Evolutionary conservation across 116 monocot species (phyloP).

Genomic region (Phalaenopsis hybrid): DNA sequence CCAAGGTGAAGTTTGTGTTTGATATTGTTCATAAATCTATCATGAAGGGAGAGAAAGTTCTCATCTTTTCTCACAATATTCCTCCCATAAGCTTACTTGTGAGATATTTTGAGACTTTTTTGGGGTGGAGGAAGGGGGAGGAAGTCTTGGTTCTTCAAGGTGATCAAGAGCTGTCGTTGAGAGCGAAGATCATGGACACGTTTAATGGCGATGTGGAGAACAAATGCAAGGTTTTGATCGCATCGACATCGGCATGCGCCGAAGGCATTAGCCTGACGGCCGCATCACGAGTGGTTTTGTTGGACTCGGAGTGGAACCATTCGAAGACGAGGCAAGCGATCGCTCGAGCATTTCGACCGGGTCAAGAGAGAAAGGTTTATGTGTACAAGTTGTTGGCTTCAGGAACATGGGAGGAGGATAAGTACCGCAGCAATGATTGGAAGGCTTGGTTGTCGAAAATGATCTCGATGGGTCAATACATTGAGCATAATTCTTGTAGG

Average conservation of each 20-base stretch:
- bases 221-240: slow-evolving; percentile 49
- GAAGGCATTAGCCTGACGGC: slow-evolving; percentile 74
- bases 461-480: slow-evolving; percentile 37
- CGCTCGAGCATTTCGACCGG: slow-evolving; percentile 62
- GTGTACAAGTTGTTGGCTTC: slow-evolving; percentile 64
- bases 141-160: slow-evolving; percentile 63
- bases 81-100: slow-evolving; percentile 46
- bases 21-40: slow-evolving; percentile 55
- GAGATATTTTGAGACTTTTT: slow-evolving; percentile 32
- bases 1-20: slow-evolving; percentile 60
- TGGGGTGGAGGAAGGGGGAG: slow-evolving; percentile 42
- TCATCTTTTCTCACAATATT: slow-evolving; percentile 66
- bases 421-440: slow-evolving; percentile 47
- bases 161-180: slow-evolving; percentile 45
- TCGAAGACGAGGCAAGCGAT: slow-evolving; percentile 72
- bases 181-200: slow-evolving; percentile 46
- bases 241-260: slow-evolving; percentile 69
- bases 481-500: slow-evolving; percentile 23
- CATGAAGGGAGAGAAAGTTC: slow-evolving; percentile 55
- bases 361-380: slow-evolving; percentile 57
- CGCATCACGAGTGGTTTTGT: slow-evolving; percentile 67
- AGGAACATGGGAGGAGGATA: slow-evolving; percentile 65
- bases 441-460: slow-evolving; percentile 76
- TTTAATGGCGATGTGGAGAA: slow-evolving; percentile 43
- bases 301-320: slow-evolving; percentile 83